A percentile compares a stretch with the other conserved stretches of the same genome.
Evolutionary conservation across 345 rosid species (phyloP).

Genomic region (Eucalyptus cloeziana): DNA sequence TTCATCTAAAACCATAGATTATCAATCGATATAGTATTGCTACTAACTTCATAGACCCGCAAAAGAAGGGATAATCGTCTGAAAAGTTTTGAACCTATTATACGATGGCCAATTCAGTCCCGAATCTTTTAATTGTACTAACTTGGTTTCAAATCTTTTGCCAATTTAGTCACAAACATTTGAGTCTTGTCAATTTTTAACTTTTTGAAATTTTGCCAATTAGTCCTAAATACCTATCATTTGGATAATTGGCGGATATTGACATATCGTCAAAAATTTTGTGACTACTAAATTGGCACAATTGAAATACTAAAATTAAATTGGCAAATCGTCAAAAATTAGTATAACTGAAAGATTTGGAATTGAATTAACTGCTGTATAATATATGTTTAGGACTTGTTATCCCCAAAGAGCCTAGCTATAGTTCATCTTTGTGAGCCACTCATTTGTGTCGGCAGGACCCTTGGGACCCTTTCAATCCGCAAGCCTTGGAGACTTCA

Average conservation of each 20-base stretch:
- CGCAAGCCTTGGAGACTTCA: rapidly evolving
- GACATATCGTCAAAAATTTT: too few species aligned
- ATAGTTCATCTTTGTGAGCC: neutral
- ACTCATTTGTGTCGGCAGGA: neutral
- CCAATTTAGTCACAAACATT: too few species aligned
- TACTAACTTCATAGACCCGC: neutral
- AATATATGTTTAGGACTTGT: too few species aligned
- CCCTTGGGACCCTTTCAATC: neutral
- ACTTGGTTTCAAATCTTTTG: too few species aligned
- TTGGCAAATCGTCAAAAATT: rapidly evolving
- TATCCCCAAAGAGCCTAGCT: neutral
- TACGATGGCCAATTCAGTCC: rapidly evolving
- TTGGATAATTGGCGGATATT: neutral
- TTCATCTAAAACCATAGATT: neutral
- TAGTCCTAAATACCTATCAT: neutral
- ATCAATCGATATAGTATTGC: rapidly evolving
- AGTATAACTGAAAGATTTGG: rapidly evolving
- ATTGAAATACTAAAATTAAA: too few species aligned
- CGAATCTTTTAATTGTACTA: too few species aligned
- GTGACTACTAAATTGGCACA: too few species aligned
- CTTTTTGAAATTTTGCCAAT: too few species aligned
- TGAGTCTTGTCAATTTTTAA: too few species aligned
- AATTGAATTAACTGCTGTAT: too few species aligned
- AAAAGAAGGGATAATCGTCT: rapidly evolving
- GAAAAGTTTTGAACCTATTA: too few species aligned